Conservation (phyloP, 805 yeast genomes). For the Ogataea neopini region DNA sequence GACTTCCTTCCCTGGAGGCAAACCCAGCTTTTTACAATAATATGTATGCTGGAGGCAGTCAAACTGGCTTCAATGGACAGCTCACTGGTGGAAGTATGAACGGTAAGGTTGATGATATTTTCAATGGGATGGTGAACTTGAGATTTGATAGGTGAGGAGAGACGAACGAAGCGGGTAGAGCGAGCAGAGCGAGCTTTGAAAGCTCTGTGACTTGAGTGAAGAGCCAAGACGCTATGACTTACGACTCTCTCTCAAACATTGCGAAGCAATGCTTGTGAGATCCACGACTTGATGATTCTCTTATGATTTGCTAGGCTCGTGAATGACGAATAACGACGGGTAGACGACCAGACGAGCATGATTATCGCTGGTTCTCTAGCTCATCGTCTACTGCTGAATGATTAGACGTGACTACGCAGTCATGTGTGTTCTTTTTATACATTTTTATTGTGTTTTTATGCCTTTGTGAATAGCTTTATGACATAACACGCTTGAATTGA, state of each 20-base stretch:
- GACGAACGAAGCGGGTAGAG: too few relatives aligned
- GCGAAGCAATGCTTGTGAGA: too few relatives aligned
- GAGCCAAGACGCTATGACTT: too few relatives aligned
- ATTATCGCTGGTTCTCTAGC: too few relatives aligned
- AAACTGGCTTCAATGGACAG: conserved; percentile 29
- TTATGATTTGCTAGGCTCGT: not conserved
- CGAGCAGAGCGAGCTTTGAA: not conserved
- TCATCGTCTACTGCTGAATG: not conserved
- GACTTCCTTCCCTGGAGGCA: conserved; percentile 17
- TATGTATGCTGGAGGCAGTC: conserved; percentile 4
- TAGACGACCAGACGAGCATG: too few relatives aligned
- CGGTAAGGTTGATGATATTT: conserved; percentile 29
- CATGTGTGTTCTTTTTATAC: conserved; percentile 4
- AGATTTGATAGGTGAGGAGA: conserved; percentile 27
- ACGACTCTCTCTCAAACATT: too few relatives aligned
- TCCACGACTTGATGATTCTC: too few relatives aligned
- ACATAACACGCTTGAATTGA: conserved; percentile 7
- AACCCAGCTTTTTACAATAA: conserved; percentile 15
- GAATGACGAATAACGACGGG: too few relatives aligned
- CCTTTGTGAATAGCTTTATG: conserved; percentile 4
- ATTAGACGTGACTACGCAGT: not conserved
- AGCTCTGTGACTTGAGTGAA: too few relatives aligned
- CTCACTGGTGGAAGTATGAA: conserved; percentile 28
- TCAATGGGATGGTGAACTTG: conserved; percentile 31
- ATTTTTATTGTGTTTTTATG: not conserved